These are phyloP conservation scores for Gossypium laxum DNA, from an alignment of 441 rosid species.

Conservation along the genomic window DNA sequence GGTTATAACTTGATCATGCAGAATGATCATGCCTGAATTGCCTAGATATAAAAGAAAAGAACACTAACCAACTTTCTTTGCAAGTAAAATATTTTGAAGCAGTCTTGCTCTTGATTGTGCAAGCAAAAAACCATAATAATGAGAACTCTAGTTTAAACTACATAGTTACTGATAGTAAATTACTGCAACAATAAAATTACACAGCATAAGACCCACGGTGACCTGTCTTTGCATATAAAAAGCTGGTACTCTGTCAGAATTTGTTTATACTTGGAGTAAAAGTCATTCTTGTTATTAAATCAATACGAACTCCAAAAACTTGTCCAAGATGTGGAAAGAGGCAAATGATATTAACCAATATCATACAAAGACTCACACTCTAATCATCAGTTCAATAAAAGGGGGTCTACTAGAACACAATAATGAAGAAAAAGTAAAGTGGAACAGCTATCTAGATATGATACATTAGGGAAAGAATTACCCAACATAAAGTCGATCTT, in stretches of 20 bases:
- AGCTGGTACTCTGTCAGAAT: neutral
- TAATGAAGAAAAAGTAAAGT: neutral
- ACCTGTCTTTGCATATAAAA: neutral
- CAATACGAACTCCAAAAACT: neutral
- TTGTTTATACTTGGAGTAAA: conserved; percentile 1
- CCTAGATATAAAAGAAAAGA: neutral
- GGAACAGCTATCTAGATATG: neutral
- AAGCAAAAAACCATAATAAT: neutral
- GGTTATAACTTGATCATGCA: neutral
- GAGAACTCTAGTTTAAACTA: neutral
- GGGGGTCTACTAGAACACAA: neutral
- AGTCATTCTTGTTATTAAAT: neutral
- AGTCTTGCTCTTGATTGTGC: neutral
- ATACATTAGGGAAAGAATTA: conserved; percentile 25
- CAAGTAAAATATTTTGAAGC: neutral
- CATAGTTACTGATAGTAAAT: neutral
- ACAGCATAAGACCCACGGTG: neutral
- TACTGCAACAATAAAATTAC: neutral
- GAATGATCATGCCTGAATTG: neutral
- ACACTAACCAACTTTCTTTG: neutral
- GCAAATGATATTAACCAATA: neutral
- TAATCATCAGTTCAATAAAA: neutral
- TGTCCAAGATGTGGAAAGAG: neutral
- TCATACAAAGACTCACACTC: neutral
- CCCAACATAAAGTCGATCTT: conserved; percentile 97